Percentiles rank a stretch among this genome's conserved stretches.
phyloP scores from a whole-genome alignment of 1,284 basidiomycete genomes.

The Earliella scabrosa region DNA sequence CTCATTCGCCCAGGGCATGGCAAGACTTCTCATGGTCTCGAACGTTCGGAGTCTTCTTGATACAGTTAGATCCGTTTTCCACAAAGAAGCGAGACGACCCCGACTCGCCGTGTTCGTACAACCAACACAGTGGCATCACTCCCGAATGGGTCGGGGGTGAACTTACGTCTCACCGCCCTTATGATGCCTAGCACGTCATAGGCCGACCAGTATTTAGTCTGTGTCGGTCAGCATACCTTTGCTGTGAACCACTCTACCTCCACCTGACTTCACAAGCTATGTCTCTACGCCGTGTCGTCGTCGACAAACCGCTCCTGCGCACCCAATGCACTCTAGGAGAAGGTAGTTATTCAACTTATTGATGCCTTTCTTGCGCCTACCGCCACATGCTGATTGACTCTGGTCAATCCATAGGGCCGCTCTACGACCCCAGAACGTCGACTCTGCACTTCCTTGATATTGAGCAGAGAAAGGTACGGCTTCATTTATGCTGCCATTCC shows the following conservation, averaged over 20 bases:
- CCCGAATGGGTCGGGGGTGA: constrained; percentile 12
- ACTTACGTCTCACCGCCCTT: constrained; percentile 19
- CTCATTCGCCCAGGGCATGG: constrained; percentile 6
- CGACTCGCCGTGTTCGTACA: neutral
- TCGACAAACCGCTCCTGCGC: constrained; percentile 52
- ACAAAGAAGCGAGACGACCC: constrained; percentile 8
- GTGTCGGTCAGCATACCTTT: neutral
- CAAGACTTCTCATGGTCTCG: constrained; percentile 11
- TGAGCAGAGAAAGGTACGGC: constrained; percentile 52
- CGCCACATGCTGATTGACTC: neutral
- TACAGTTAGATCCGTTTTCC: constrained; percentile 11
- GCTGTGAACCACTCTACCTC: neutral
- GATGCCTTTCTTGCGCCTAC: neutral
- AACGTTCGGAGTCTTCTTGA: constrained; percentile 9
- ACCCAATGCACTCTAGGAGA: constrained; percentile 67
- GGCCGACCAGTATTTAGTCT: constrained; percentile 15
- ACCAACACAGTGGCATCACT: constrained; percentile 9
- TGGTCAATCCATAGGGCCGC: constrained; percentile 47
- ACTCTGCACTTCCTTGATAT: constrained; percentile 74
- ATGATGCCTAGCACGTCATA: constrained; percentile 24
- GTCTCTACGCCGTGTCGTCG: constrained; percentile 29
- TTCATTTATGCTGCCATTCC: neutral
- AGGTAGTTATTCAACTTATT: constrained; percentile 53
- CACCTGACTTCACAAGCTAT: neutral
- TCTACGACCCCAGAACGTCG: constrained; percentile 58